These are phyloP conservation scores for Penicillium sumatraense DNA, from an alignment of 2,329 filamentous ascomycete genomes.

Conservation along the genomic window DNA sequence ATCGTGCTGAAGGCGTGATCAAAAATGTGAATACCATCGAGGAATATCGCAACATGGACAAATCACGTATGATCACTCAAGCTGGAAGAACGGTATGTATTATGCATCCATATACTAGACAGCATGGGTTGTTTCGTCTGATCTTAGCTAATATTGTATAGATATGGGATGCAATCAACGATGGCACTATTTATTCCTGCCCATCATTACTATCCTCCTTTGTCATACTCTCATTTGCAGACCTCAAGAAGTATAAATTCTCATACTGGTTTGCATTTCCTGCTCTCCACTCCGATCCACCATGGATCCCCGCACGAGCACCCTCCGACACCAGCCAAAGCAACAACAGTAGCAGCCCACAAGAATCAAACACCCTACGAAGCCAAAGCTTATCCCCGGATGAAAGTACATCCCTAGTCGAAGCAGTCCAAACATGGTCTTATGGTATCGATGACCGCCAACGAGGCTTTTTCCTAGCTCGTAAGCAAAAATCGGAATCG, in stretches of 20 bases:
- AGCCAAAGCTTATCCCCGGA: slow-evolving; percentile 59
- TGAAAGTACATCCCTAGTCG: slow-evolving; percentile 80
- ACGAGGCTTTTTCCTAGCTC: slow-evolving; percentile 94
- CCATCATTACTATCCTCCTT: slow-evolving; percentile 91
- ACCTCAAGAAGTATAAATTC: slow-evolving; percentile 96
- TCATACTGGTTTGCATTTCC: slow-evolving; percentile 99
- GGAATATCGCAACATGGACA: slow-evolving; percentile 85
- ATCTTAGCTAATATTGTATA: slow-evolving; percentile 41
- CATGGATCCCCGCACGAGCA: slow-evolving; percentile 67
- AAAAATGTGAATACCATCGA: slow-evolving; percentile 96
- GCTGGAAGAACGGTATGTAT: slow-evolving; percentile 72
- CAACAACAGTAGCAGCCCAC: not conserved
- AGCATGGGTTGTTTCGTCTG: not conserved
- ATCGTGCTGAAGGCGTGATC: slow-evolving; percentile 89
- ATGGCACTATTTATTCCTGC: slow-evolving; percentile 93
- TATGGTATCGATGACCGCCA: slow-evolving; percentile 81
- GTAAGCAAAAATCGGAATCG: slow-evolving; percentile 42
- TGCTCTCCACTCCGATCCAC: slow-evolving; percentile 83
- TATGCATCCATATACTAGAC: too few species aligned
- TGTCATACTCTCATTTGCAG: slow-evolving; percentile 86
- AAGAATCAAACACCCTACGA: slow-evolving; percentile 10
- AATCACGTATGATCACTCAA: slow-evolving; percentile 74
- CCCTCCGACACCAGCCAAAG: slow-evolving; percentile 27
- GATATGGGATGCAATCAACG: slow-evolving; percentile 97
- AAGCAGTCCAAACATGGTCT: slow-evolving; percentile 84